Percentiles rank a stretch among this genome's conserved stretches.
Conservation (phyloP, 306 rosid species). For the Quercus mongolica region DNA sequence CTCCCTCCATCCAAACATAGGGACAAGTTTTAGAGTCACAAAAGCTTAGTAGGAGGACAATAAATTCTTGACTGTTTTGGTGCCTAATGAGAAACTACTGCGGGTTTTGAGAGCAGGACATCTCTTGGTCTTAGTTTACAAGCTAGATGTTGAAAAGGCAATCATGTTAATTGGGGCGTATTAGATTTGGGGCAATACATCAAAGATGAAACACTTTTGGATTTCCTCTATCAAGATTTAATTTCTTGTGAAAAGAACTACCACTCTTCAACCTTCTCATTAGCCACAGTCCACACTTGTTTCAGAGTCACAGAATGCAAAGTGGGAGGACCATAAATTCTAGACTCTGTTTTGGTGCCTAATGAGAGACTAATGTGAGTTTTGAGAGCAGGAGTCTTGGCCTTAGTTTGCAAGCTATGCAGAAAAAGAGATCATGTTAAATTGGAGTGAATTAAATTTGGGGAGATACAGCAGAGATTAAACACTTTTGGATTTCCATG, state of each 20-base stretch:
- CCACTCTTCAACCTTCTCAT: background rate
- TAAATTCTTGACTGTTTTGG: background rate
- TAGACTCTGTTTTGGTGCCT: background rate
- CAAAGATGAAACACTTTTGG: background rate
- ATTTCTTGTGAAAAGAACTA: background rate
- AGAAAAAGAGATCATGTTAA: background rate
- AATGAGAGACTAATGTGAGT: background rate
- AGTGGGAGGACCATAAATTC: background rate
- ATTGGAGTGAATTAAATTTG: background rate
- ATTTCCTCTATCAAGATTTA: background rate
- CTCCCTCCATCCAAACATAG: too few species aligned
- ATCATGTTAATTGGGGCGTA: background rate
- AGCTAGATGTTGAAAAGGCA: background rate
- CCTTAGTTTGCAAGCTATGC: background rate
- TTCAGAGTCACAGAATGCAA: background rate
- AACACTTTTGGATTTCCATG: background rate
- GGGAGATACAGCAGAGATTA: background rate
- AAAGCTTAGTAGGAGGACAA: too few species aligned
- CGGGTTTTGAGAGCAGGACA: background rate
- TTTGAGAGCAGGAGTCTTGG: background rate
- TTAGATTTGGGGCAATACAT: background rate
- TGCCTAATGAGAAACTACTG: background rate
- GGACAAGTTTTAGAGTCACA: too few species aligned
- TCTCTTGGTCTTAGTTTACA: background rate
- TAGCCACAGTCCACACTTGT: background rate